Evolutionary conservation across 495 filamentous ascomycete genomes (phyloP), one percentile per base, ranked within the genome.

Genomic region (Trichoderma gamsii): DNA sequence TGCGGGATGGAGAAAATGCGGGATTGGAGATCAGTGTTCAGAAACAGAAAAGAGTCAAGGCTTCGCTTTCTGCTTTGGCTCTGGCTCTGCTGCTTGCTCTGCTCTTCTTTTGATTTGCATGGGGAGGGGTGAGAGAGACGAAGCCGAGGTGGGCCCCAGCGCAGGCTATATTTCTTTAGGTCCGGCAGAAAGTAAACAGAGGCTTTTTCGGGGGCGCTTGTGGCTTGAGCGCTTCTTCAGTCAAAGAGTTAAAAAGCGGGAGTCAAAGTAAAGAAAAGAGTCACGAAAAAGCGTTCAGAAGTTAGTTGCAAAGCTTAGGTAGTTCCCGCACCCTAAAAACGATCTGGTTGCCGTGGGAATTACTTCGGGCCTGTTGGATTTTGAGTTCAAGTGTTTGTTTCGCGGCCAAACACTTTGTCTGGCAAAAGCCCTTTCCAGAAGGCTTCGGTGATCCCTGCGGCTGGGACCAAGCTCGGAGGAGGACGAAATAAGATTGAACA

Each of bases 41-140:
- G 23, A 61, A 61, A 61, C 56, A 61, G 27, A 25, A 61, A 61
- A 61, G 56, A 61, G 56, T 61, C 56, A 61, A 61, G 56, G 56
- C 56, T 61, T 61, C 5, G 35, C 35, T 9, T 38, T 38, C 35
- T 38, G 35, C 35, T 38, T 38, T 38, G 29, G 29, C 29, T 29
- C 29, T 29, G 29, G 29, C 35, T 38, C 5, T 4, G n/a, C n/a
- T 49, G 44, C 44, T 29, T 49, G 44, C 44, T 49, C n/a, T n/a
- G 44, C 15, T 49, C 35, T 38, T 29, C 29, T 29, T 29, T 29
- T 29, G 29, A 49, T 11, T 15, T 15, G 44, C 44, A 49, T 49
- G 44, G 56, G 56, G 56, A 32, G 56, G 56, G 56, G 56, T 61
- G 56, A 32, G 15, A 32, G 27, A 25, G 56, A 25, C 6, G 6